Evolutionary conservation across 225 moss, liverwort and hornwort species (phyloP).

Genomic region (Marchantia polymorpha): DNA sequence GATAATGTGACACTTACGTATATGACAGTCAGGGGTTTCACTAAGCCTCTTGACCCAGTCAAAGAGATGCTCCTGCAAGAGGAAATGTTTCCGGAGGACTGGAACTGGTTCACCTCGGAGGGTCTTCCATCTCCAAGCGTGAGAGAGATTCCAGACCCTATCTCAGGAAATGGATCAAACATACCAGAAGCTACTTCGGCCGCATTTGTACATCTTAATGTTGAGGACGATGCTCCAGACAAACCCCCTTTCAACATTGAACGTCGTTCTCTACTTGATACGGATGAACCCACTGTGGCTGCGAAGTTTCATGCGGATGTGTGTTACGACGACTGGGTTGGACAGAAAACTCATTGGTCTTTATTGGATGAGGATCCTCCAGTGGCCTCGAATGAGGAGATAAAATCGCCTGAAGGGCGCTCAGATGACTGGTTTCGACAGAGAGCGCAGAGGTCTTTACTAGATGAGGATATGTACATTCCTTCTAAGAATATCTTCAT

Average conservation of each 20-base stretch:
- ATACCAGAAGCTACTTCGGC: neutral
- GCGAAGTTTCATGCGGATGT: neutral
- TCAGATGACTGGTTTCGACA: neutral
- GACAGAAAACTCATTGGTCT: constrained; percentile 27
- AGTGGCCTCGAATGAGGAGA: neutral
- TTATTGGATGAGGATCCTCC: constrained; percentile 26
- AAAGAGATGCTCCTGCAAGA: constrained; percentile 31
- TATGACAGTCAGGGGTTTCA: constrained; percentile 18
- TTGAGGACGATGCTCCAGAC: neutral
- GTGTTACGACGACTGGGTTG: constrained; percentile 21
- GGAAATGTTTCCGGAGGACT: constrained; percentile 30
- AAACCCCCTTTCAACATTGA: neutral
- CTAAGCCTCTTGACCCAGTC: constrained; percentile 16
- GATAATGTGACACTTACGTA: constrained; percentile 12
- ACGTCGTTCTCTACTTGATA: constrained; percentile 32
- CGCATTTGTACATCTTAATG: neutral
- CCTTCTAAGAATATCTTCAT: neutral
- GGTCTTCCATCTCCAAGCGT: constrained; percentile 22
- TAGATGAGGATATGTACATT: constrained; percentile 21
- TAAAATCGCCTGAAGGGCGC: constrained; percentile 1
- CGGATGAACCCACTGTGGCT: constrained; percentile 16
- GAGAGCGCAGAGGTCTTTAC: constrained; percentile 12
- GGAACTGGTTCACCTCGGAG: constrained; percentile 37
- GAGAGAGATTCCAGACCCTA: neutral
- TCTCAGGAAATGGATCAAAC: constrained; percentile 2